A percentile compares a stretch with the other conserved stretches of the same genome.
phyloP scores from a whole-genome alignment of 495 filamentous ascomycete genomes.

The Aspergillus baeticus region DNA sequence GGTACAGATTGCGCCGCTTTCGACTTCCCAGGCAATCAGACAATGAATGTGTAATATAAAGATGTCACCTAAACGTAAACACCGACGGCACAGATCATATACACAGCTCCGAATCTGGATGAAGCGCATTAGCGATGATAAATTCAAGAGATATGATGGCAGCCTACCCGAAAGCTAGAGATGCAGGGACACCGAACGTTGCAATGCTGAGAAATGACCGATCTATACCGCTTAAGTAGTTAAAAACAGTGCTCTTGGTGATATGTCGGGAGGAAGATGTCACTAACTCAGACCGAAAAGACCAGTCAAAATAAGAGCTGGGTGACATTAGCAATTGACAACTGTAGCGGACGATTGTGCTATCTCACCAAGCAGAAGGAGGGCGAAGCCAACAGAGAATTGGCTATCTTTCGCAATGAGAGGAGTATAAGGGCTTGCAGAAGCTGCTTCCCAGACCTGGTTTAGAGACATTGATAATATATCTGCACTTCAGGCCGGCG shows the following conservation, averaged over 20 bases:
- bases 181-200: conserved; percentile 82
- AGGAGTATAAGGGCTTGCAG: conserved; percentile 78
- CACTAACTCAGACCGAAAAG: conserved; percentile 81
- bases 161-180: conserved; percentile 82
- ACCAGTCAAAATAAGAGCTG: conserved; percentile 62
- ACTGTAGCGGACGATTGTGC: neutral
- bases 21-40: conserved; percentile 38
- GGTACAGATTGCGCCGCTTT: conserved; percentile 31
- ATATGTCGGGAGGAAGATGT: neutral
- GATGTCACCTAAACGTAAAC: conserved; percentile 82
- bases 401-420: conserved; percentile 79
- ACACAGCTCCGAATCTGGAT: conserved; percentile 86
- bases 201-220: conserved; percentile 77
- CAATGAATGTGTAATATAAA: conserved; percentile 27
- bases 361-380: conserved; percentile 64
- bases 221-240: conserved; percentile 51
- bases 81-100: conserved; percentile 97
- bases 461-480: conserved; percentile 62
- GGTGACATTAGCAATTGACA: conserved; percentile 18
- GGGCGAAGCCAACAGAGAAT: conserved; percentile 75
- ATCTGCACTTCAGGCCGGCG: conserved; percentile 5
- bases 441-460: conserved; percentile 86
- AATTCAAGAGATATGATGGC: neutral
- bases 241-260: conserved; percentile 1
- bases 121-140: conserved; percentile 13